Evolutionary conservation across 768 basidiomycete genomes (phyloP), one percentile per base, ranked within the genome.

Genomic region (Paxillus involutus): DNA sequence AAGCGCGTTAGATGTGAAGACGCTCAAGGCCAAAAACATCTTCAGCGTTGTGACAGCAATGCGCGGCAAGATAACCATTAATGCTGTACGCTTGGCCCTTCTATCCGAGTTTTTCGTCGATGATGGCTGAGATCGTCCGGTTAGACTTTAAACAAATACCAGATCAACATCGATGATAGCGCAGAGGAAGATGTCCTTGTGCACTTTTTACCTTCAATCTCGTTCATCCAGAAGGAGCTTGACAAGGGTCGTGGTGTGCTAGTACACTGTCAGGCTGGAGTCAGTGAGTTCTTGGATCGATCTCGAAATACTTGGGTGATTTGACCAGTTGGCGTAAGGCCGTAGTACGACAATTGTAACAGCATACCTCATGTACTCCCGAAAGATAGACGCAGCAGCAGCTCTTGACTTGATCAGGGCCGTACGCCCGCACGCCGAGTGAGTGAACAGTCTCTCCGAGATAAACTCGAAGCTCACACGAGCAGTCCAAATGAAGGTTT

Each of bases 211-310:
- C 83, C 88, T 1, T 82, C 87, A 3, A 91, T 94, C 51, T 82
- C 86, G 5, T 94, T 94, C 73, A 94, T 97, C 43, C 79, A 89
- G 57, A 78, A 80, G 12, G 89, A 94, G 60, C 70, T 94, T 3
- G 80, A 85, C 66, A 89, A 88, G 62, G 84, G 81, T 0, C 74
- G 85, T 30, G 87, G 88, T 1, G 87, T 98, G 2, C 74, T 96
- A 17, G 89, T 97, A 0, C 94, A 97, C 70, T 96, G 94, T 65
- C 87, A 91, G 53, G 92, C 91, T 21, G 94, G 94, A 24, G 78
- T 92, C 71, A 92, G 91, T 91, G 71, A 67, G 89, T 80, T 45
- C 49, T 43, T 12, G 19, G 12, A 26, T 48, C 16, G 32, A 35
- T 40, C 17, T 33, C 5, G 9, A 42, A 4, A 50, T 19, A 16